Conservation (phyloP, 805 yeast species). For the Metschnikowia matae region DNA sequence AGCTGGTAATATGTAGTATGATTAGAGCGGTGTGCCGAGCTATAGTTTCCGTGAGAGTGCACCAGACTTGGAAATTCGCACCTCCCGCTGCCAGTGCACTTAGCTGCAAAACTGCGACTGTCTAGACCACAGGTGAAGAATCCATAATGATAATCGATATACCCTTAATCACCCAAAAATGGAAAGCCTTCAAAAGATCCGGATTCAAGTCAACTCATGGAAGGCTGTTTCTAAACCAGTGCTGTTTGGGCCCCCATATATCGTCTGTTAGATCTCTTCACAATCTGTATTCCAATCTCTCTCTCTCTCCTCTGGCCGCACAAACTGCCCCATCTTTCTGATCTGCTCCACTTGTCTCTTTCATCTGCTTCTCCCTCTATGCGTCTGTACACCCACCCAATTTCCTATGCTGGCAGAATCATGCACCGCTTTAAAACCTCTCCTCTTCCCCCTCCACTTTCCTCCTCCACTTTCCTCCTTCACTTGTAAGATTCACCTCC, state of each 20-base stretch:
- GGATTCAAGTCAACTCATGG: no score
- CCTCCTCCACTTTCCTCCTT: not conserved
- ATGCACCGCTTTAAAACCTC: not conserved
- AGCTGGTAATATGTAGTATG: no score
- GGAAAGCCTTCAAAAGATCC: no score
- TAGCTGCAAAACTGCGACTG: not conserved
- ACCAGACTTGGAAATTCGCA: no score
- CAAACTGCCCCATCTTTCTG: not conserved
- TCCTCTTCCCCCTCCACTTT: not conserved
- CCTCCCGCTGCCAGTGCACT: not conserved
- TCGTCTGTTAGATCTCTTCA: not conserved
- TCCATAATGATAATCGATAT: not conserved
- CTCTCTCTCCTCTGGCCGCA: not conserved
- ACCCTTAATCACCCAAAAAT: not conserved
- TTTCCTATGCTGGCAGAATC: not conserved
- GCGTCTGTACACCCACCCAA: not conserved
- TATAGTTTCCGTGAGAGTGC: no score
- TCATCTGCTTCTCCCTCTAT: not conserved
- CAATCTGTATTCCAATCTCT: no score
- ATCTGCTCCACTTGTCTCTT: slow-evolving; percentile 1
- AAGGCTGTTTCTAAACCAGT: no score
- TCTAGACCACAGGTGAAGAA: not conserved
- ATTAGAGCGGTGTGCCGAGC: no score
- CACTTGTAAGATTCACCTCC: not conserved
- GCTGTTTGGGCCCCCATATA: not conserved